Evolutionary conservation across 169 alveolate species (phyloP).

Genomic region (Eimeria sp.): DNA sequence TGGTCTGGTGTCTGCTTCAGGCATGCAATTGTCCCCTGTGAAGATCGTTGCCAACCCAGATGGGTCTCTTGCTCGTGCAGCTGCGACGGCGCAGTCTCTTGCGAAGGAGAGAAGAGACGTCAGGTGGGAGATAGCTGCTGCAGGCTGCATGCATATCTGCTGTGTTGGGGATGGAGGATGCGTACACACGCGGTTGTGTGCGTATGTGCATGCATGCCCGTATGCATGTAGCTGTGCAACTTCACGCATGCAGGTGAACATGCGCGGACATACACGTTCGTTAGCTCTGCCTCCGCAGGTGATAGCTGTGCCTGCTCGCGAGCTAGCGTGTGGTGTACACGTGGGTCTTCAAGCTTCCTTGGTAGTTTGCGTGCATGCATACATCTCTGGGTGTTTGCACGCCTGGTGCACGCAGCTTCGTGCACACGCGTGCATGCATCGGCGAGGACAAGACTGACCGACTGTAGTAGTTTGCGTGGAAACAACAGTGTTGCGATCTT

Average conservation of each 20-base stretch:
- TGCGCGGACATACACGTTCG: too few relatives aligned
- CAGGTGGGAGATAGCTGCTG: slow-evolving; percentile 84
- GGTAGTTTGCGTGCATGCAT: background rate
- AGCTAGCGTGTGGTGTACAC: too few relatives aligned
- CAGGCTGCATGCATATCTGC: background rate
- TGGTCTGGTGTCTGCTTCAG: slow-evolving; percentile 10
- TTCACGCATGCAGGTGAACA: too few relatives aligned
- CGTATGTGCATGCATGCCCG: background rate
- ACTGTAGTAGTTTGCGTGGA: too few relatives aligned
- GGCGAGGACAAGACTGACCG: too few relatives aligned
- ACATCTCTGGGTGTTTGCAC: background rate
- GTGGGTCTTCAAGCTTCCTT: too few relatives aligned
- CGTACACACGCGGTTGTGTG: background rate
- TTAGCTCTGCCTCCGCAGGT: too few relatives aligned
- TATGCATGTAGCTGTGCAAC: too few relatives aligned
- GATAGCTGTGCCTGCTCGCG: too few relatives aligned
- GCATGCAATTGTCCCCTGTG: slow-evolving; percentile 87
- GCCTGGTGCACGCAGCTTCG: too few relatives aligned
- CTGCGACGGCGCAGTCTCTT: slow-evolving; percentile 91
- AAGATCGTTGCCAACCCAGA: slow-evolving; percentile 96
- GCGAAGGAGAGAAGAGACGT: slow-evolving; percentile 97
- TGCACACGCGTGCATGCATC: too few relatives aligned
- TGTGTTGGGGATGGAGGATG: background rate
- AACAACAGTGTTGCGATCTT: too few relatives aligned
- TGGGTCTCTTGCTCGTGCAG: slow-evolving; percentile 96